phyloP scores from a whole-genome alignment of 768 basidiomycete species.

The Crassisporium funariophilum region DNA sequence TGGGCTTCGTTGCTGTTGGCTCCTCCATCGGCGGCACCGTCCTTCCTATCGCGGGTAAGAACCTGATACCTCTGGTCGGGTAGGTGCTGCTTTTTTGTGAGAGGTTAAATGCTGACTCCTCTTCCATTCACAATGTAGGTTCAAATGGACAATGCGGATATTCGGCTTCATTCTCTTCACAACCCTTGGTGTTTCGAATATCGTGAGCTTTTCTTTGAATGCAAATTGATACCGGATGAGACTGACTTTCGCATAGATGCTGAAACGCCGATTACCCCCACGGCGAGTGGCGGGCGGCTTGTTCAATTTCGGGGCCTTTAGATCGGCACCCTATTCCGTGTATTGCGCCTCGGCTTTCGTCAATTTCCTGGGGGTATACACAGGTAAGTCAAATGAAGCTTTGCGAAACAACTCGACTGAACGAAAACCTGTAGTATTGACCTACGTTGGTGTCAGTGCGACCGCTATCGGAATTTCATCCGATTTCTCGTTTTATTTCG shows the following conservation, averaged over 20 bases:
- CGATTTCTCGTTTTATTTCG: slow-evolving; percentile 61
- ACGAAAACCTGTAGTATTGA: slow-evolving; percentile 55
- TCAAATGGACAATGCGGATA: slow-evolving; percentile 76
- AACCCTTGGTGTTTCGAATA: slow-evolving; percentile 54
- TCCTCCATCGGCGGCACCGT: slow-evolving; percentile 70
- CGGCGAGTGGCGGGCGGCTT: slow-evolving; percentile 55
- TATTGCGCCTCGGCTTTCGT: slow-evolving; percentile 61
- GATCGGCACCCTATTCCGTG: slow-evolving; percentile 50
- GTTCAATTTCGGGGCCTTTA: slow-evolving; percentile 56
- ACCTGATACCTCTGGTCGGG: slow-evolving; percentile 52
- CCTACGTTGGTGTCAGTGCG: slow-evolving; percentile 66
- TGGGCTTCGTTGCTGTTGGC: slow-evolving; percentile 67
- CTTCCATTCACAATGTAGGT: slow-evolving; percentile 41
- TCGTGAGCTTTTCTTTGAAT: slow-evolving; percentile 35
- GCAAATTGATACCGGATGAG: not conserved
- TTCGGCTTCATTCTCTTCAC: slow-evolving; percentile 63
- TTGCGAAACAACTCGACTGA: too few relatives aligned
- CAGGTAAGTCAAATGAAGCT: slow-evolving; percentile 46
- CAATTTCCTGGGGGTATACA: slow-evolving; percentile 73
- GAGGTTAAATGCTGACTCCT: not conserved
- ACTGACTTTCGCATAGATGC: slow-evolving; percentile 24
- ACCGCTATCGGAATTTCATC: slow-evolving; percentile 46
- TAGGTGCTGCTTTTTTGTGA: slow-evolving; percentile 18
- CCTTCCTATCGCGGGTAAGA: slow-evolving; percentile 62
- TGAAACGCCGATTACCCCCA: slow-evolving; percentile 58